Evolutionary conservation across 108 stramenopile species (phyloP), one percentile per base, ranked within the genome.

Genomic region (Phaeodactylum tricornutum): DNA sequence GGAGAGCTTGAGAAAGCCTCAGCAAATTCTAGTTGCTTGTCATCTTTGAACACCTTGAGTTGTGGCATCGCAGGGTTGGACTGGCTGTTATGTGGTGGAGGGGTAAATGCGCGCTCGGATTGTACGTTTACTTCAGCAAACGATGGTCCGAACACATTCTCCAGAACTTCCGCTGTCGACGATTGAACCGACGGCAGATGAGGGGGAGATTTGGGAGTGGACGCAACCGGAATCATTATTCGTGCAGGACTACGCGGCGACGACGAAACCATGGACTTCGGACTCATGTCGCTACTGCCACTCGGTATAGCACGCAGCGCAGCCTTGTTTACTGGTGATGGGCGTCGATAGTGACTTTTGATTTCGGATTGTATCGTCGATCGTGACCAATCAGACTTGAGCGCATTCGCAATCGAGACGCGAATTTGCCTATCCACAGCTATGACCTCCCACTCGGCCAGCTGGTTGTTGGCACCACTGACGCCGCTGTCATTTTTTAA

Each of bases 361-460:
- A 29, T 46, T 41, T 55, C 24, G 23, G 47, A 53, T 1, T 60
- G 49, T 44, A 35, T 19, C 44, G 38, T 22, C 47, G 48, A 14
- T 53, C 59, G 34, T 77, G 75, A 6, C 88, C 88, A 90, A 53
- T 85, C 84, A 43, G 46, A 67, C 14, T 73, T 68, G 29, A 85
- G 65, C 12, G 85, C 55, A 43, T 79, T 74, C 29, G 67, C 49
- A 28, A 90, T 80, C 27, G 81, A 80, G 27, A 76, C 54, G 11
- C 79, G 54, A 25, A 85, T 81, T 33, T 78, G 62, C 30, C 54
- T 53, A 44, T 85, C 88, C 4, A 90, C 62, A 0, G 79, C 79
- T 16, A 83, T 53, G 0, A 81, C 66, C 50, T 90, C 88, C 87
- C 87, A 85, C 47, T 90, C 84, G 3, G 81, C 79, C 37, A 90